Conservation (phyloP, 345 rosid genomes). For the Turnera subulata region DNA sequence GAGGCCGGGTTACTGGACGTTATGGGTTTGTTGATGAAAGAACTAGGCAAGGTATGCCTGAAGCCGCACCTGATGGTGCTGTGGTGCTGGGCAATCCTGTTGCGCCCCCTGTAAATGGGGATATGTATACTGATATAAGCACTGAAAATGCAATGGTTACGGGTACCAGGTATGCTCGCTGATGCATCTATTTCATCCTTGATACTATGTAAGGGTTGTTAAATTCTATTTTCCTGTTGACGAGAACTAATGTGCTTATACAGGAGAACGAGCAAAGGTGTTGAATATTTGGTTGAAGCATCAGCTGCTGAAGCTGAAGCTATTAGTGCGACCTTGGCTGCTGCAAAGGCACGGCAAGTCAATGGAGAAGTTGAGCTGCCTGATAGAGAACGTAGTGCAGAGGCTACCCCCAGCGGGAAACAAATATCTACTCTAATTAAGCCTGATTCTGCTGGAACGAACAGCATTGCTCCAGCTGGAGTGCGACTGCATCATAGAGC, state of each 20-base stretch:
- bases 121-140: constrained; percentile 89
- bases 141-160: constrained; percentile 84
- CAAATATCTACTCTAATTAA: constrained; percentile 59
- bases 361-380: constrained; percentile 90
- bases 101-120: constrained; percentile 93
- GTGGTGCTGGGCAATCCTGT: constrained; percentile 92
- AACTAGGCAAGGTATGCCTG: constrained; percentile 57
- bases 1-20: constrained; percentile 63
- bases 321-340: constrained; percentile 92
- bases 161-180: constrained; percentile 59
- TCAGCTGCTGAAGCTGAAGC: constrained; percentile 99
- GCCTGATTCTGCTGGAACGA: constrained; percentile 65
- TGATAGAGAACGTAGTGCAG: constrained; percentile 80
- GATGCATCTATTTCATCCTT: constrained; percentile 1
- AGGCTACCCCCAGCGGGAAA: constrained; percentile 95
- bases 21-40: constrained; percentile 83
- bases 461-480: constrained; percentile 62
- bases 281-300: constrained; percentile 94
- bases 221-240: constrained; percentile 12
- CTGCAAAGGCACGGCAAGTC: constrained; percentile 92
- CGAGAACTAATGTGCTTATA: constrained; percentile 13
- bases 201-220: neutral
- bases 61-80: constrained; percentile 68
- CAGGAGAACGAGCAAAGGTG: constrained; percentile 91
- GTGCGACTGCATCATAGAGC: constrained; percentile 96